Evolutionary conservation across 2,329 filamentous ascomycete genomes (phyloP).

Genomic region (Neofusicoccum cordaticola): DNA sequence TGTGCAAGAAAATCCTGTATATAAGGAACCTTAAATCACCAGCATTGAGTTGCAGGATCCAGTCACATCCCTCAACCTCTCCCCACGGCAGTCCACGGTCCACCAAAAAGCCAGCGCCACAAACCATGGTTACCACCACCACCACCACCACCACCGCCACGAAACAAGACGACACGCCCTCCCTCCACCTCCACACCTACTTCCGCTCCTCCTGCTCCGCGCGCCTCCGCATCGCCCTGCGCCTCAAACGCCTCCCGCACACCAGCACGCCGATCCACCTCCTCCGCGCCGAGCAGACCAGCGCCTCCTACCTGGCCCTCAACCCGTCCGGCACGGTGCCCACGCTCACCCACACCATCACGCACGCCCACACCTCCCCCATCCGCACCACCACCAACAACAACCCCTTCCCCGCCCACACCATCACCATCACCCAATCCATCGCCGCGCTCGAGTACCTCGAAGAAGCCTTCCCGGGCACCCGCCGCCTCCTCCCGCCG

Average conservation of each 20-base stretch:
- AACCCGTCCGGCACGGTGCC: slow-evolving; percentile 46
- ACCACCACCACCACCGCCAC: neutral
- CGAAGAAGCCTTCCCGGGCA: slow-evolving; percentile 52
- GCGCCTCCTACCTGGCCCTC: slow-evolving; percentile 43
- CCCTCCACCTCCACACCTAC: slow-evolving; percentile 54
- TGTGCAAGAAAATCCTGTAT: too few species aligned
- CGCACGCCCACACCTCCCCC: slow-evolving; percentile 18
- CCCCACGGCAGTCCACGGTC: neutral
- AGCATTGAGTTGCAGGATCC: neutral
- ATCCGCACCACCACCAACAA: neutral
- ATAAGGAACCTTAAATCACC: too few species aligned
- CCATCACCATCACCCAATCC: slow-evolving; percentile 47
- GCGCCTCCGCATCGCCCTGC: slow-evolving; percentile 55
- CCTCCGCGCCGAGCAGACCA: slow-evolving; percentile 52
- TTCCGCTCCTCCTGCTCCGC: slow-evolving; percentile 63
- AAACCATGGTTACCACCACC: neutral
- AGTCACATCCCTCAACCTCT: neutral
- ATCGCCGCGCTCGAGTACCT: slow-evolving; percentile 62
- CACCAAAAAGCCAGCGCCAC: neutral
- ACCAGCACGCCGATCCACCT: slow-evolving; percentile 52
- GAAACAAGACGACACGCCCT: neutral
- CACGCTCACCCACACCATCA: slow-evolving; percentile 40
- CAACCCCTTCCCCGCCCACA: slow-evolving; percentile 17
- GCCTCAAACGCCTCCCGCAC: slow-evolving; percentile 46
- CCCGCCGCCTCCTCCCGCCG: slow-evolving; percentile 47